Evolutionary conservation across 1,284 basidiomycete genomes (phyloP).

Genomic region (Tilletia caries): DNA sequence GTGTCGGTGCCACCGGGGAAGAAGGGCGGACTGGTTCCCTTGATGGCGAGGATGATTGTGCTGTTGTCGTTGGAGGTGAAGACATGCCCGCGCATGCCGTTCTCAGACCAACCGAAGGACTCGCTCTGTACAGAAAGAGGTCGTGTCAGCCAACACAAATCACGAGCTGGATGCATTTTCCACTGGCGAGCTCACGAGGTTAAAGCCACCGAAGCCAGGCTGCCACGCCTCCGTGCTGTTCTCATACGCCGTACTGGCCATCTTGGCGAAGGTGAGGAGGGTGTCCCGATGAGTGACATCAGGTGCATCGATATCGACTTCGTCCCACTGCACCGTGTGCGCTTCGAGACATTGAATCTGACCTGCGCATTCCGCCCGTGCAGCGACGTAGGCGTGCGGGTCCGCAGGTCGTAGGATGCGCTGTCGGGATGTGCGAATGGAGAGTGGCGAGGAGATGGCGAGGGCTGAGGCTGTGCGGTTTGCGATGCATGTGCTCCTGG

Average conservation of each 20-base stretch:
- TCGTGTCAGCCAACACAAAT: neutral
- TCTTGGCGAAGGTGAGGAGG: slow-evolving; percentile 80
- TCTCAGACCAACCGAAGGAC: slow-evolving; percentile 87
- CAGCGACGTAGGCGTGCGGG: slow-evolving; percentile 26
- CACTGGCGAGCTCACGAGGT: slow-evolving; percentile 23
- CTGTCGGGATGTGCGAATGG: slow-evolving; percentile 26
- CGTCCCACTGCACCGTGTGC: slow-evolving; percentile 54
- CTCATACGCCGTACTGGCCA: slow-evolving; percentile 84
- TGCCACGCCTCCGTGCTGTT: slow-evolving; percentile 31
- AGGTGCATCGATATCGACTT: slow-evolving; percentile 58
- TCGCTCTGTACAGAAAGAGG: slow-evolving; percentile 57
- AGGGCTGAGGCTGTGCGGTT: neutral
- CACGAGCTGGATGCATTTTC: neutral
- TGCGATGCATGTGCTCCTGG: neutral
- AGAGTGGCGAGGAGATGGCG: neutral
- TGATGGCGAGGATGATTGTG: slow-evolving; percentile 84
- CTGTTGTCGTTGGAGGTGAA: slow-evolving; percentile 61
- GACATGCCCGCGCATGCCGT: slow-evolving; percentile 87
- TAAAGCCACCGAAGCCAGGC: slow-evolving; percentile 44
- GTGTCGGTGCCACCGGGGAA: slow-evolving; percentile 77
- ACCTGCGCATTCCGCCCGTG: slow-evolving; percentile 18
- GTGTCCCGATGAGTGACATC: slow-evolving; percentile 74
- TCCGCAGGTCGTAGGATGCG: slow-evolving; percentile 28
- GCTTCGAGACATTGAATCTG: neutral
- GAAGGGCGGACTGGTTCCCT: slow-evolving; percentile 80